These are phyloP conservation scores for Lonicera japonica DNA, from an alignment of 129 eudicot genomes.

Conservation along the genomic window DNA sequence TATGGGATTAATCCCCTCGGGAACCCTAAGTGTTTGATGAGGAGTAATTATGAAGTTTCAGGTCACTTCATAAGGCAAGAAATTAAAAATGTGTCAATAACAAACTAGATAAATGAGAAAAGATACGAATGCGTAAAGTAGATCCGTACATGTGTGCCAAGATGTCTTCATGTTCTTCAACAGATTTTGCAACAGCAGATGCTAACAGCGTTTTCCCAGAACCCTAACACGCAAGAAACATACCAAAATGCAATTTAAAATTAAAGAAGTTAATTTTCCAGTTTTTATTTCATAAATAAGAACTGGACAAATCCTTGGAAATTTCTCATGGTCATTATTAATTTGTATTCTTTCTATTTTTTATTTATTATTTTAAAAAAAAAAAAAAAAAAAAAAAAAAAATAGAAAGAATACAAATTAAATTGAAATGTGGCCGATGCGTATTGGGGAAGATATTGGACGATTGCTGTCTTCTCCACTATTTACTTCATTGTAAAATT, in stretches of 20 bases:
- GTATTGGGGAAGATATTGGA: constrained; percentile 81
- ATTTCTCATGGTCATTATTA: too few species aligned
- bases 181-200: constrained; percentile 61
- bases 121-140: neutral
- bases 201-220: constrained; percentile 94
- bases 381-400: too few species aligned
- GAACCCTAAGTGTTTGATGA: too few species aligned
- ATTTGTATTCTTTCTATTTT: too few species aligned
- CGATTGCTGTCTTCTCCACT: constrained; percentile 62
- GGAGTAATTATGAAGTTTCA: neutral
- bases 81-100: neutral
- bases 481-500: constrained; percentile 55
- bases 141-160: constrained; percentile 71
- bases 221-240: constrained; percentile 45
- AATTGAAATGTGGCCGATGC: constrained; percentile 91
- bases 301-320: too few species aligned
- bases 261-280: neutral
- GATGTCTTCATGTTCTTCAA: constrained; percentile 61
- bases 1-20: too few species aligned
- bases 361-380: too few species aligned
- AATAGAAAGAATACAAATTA: too few species aligned
- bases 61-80: neutral
- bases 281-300: too few species aligned
- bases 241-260: neutral
- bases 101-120: constrained; percentile 5